phyloP scores from a whole-genome alignment of 2,329 filamentous ascomycete genomes.

The Gyromitra esculenta region DNA sequence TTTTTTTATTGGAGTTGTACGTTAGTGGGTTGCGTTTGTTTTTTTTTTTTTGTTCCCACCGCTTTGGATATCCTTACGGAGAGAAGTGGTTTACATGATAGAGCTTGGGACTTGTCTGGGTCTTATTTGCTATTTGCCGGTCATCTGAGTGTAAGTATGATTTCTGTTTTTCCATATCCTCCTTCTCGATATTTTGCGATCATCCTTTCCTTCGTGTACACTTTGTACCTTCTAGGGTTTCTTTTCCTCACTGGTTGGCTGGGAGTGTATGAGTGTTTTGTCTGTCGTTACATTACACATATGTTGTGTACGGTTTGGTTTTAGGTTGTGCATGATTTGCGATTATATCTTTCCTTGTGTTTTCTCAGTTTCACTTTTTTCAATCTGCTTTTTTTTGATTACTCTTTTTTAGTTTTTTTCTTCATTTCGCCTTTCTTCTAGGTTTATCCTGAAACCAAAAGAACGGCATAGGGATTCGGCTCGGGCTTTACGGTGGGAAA shows the following conservation, averaged over 20 bases:
- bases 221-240: conserved; percentile 54
- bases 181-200: conserved; percentile 31
- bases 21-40: conserved; percentile 43
- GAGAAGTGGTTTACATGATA: conserved; percentile 47
- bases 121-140: conserved; percentile 41
- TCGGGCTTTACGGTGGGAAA: conserved; percentile 47
- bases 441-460: conserved; percentile 46
- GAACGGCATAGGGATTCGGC: conserved; percentile 48
- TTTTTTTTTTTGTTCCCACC: conserved; percentile 34
- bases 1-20: conserved; percentile 48
- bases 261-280: conserved; percentile 49
- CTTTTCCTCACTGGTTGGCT: conserved; percentile 44
- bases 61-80: conserved; percentile 44
- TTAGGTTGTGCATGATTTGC: conserved; percentile 42
- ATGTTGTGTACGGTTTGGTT: conserved; percentile 28
- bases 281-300: conserved; percentile 50
- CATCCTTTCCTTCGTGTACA: conserved; percentile 50
- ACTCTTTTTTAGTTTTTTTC: conserved; percentile 38
- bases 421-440: conserved; percentile 38
- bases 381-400: conserved; percentile 6
- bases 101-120: conserved; percentile 43
- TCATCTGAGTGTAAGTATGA: conserved; percentile 50
- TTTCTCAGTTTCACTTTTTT: conserved; percentile 20
- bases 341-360: conserved; percentile 45
- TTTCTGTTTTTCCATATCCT: conserved; percentile 34